Conservation (phyloP, 805 yeast species). For the Wickerhamomyces bisporus region DNA sequence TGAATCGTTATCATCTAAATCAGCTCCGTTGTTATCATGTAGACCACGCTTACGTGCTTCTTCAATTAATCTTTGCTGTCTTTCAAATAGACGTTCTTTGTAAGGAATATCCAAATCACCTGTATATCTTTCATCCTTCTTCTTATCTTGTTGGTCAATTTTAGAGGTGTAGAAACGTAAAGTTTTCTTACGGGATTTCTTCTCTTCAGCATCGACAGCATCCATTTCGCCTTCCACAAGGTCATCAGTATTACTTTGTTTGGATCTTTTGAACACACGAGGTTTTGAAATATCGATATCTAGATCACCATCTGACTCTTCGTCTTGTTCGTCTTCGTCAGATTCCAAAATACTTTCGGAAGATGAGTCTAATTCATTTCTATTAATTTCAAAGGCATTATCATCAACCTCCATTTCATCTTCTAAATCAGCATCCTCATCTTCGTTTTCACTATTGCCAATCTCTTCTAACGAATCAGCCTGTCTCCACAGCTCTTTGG, state of each 20-base stretch:
- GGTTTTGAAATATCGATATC: slow-evolving; percentile 49
- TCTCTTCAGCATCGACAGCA: slow-evolving; percentile 83
- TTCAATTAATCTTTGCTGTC: slow-evolving; percentile 81
- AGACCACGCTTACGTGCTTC: slow-evolving; percentile 85
- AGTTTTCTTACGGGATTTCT: slow-evolving; percentile 70
- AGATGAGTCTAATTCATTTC: slow-evolving; percentile 11
- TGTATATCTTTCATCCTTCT: slow-evolving; percentile 50
- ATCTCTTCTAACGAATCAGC: slow-evolving; percentile 47
- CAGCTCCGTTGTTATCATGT: slow-evolving; percentile 49
- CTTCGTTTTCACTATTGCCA: slow-evolving; percentile 7
- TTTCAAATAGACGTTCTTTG: slow-evolving; percentile 81
- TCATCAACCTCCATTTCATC: slow-evolving; percentile 1
- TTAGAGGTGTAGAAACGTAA: slow-evolving; percentile 95
- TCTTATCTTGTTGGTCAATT: slow-evolving; percentile 77
- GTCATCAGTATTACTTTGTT: slow-evolving; percentile 38
- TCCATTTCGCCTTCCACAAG: slow-evolving; percentile 69
- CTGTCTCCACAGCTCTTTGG: slow-evolving; percentile 87
- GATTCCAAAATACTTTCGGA: slow-evolving; percentile 9
- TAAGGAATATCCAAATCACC: slow-evolving; percentile 94
- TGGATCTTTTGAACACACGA: slow-evolving; percentile 42
- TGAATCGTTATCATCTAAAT: slow-evolving; percentile 45
- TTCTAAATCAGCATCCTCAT: slow-evolving; percentile 14
- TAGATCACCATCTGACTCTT: slow-evolving; percentile 24
- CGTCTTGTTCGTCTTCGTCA: slow-evolving; percentile 8
- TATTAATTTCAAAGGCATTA: neutral